phyloP scores from a whole-genome alignment of 2,329 filamentous ascomycete genomes.

The Plenodomus biglobosus region DNA sequence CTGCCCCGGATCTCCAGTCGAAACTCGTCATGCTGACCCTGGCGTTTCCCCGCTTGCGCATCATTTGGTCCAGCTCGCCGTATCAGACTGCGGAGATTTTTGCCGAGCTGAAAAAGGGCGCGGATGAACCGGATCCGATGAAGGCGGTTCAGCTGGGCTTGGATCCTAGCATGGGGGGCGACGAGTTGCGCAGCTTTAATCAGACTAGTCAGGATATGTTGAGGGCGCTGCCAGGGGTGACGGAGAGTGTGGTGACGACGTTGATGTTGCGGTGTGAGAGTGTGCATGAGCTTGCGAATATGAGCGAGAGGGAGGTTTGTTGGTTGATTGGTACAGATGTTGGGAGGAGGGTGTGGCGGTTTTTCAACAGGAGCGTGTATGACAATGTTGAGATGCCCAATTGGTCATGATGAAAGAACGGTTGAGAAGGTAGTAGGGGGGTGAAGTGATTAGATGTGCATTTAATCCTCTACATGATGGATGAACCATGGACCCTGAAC shows the following conservation, averaged over 20 bases:
- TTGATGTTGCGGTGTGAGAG: slow-evolving; percentile 73
- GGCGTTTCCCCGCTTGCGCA: slow-evolving; percentile 82
- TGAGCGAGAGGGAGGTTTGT: slow-evolving; percentile 71
- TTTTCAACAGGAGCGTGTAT: slow-evolving; percentile 70
- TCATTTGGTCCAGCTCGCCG: slow-evolving; percentile 91
- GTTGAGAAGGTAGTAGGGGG: neutral
- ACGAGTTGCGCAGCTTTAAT: slow-evolving; percentile 71
- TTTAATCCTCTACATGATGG: slow-evolving; percentile 5
- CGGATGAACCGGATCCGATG: slow-evolving; percentile 86
- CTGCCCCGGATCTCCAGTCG: slow-evolving; percentile 77
- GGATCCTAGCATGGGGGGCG: slow-evolving; percentile 57
- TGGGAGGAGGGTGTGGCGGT: slow-evolving; percentile 72
- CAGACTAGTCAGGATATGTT: slow-evolving; percentile 90
- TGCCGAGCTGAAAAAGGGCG: slow-evolving; percentile 84
- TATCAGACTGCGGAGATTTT: slow-evolving; percentile 99
- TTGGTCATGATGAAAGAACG: neutral
- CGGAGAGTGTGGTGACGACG: slow-evolving; percentile 70
- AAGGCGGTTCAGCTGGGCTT: slow-evolving; percentile 82
- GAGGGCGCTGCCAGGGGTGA: slow-evolving; percentile 76
- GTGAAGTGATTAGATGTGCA: slow-evolving; percentile 2
- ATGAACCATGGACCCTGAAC: neutral
- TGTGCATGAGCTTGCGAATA: slow-evolving; percentile 81
- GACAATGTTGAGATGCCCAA: slow-evolving; percentile 32
- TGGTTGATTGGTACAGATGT: slow-evolving; percentile 76
- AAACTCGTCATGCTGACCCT: slow-evolving; percentile 91